These are phyloP conservation scores for Telfairia occidentalis DNA, from an alignment of 331 rosid species.

Conservation along the genomic window DNA sequence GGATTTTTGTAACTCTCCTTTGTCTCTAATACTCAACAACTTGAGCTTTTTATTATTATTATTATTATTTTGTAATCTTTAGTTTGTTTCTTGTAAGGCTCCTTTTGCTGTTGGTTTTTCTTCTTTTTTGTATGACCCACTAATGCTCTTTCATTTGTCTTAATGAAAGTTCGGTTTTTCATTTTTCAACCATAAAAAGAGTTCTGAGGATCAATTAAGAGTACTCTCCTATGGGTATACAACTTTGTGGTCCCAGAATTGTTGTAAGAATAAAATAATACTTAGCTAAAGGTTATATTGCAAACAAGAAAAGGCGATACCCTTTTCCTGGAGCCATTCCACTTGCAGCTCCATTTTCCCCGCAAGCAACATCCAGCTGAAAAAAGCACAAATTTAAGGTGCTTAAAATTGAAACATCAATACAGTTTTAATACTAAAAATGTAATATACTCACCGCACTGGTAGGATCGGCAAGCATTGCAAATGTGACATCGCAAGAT, in stretches of 20 bases:
- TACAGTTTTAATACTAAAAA: background rate
- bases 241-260: background rate
- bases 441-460: slow-evolving; percentile 60
- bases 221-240: background rate
- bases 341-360: slow-evolving; percentile 62
- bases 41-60: background rate
- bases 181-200: background rate
- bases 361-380: slow-evolving; percentile 77
- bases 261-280: background rate
- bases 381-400: slow-evolving; percentile 15
- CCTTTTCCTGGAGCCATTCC: slow-evolving; percentile 92
- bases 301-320: slow-evolving; percentile 25
- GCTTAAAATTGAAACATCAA: background rate
- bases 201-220: background rate
- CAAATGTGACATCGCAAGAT: slow-evolving; percentile 83
- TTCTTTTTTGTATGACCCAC: background rate
- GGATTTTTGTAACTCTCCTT: background rate
- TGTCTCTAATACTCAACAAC: background rate
- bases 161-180: background rate
- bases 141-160: background rate
- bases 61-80: background rate
- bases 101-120: background rate
- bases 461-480: slow-evolving; percentile 92
- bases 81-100: background rate
- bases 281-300: background rate